A percentile compares a stretch with the other conserved stretches of the same genome.
Conservation (phyloP, 371 early-diverging fungal species). For the Mucor velutinosus region DNA sequence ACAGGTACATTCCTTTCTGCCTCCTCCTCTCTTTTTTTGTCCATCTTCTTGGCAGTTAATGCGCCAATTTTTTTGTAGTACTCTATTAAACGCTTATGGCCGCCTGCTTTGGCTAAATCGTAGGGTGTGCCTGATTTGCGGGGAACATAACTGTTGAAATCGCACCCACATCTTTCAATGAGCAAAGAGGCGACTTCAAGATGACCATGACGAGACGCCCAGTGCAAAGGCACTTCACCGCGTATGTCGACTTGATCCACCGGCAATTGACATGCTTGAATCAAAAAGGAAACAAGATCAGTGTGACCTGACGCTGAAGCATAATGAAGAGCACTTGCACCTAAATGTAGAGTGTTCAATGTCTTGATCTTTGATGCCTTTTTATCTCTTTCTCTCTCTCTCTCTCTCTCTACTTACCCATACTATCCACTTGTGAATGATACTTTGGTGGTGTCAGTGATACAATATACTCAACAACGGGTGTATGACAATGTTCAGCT, state of each 20-base stretch:
- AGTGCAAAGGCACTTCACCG: constrained; percentile 44
- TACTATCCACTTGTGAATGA: constrained; percentile 30
- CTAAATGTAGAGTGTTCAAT: constrained; percentile 13
- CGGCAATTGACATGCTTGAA: constrained; percentile 36
- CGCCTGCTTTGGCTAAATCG: constrained; percentile 43
- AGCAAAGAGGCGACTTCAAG: constrained; percentile 42
- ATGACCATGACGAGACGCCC: constrained; percentile 46
- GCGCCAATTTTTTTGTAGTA: constrained; percentile 51
- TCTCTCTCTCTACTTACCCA: constrained; percentile 27
- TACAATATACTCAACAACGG: constrained; percentile 44
- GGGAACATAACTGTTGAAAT: constrained; percentile 42
- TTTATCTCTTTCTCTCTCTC: neutral
- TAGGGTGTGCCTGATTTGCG: constrained; percentile 44
- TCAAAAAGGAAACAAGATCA: constrained; percentile 38
- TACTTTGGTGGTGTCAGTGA: constrained; percentile 29
- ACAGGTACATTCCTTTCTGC: constrained; percentile 25
- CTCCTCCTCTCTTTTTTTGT: constrained; percentile 47
- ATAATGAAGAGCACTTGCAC: constrained; percentile 49
- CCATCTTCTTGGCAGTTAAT: constrained; percentile 44
- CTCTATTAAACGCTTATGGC: constrained; percentile 42
- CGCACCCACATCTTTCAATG: constrained; percentile 45
- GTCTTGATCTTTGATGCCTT: no score
- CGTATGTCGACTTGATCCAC: constrained; percentile 35
- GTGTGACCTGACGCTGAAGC: constrained; percentile 50
- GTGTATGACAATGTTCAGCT: constrained; percentile 43